A percentile compares a stretch with the other conserved stretches of the same genome.
These are phyloP conservation scores for Wallacemonas rigidus DNA, from an alignment of 208 protist genomes.

Conservation along the genomic window DNA sequence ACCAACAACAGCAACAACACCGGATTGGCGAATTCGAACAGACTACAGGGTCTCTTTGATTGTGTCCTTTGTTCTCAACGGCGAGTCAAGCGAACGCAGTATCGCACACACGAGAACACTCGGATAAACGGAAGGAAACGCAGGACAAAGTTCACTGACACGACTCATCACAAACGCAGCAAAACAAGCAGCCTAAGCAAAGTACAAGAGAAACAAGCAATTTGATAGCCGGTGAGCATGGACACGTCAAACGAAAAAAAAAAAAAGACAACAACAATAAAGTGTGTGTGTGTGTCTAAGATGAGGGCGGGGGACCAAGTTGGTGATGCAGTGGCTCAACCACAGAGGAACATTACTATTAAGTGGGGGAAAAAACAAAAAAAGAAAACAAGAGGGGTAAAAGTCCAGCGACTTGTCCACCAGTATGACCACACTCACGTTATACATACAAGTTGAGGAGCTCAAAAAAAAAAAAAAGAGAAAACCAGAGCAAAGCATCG, in stretches of 20 bases:
- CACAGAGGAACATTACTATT: neutral
- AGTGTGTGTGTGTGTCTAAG: neutral
- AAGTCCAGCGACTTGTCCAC: no score
- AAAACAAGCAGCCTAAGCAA: neutral
- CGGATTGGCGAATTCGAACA: no score
- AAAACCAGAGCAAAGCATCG: constrained; percentile 12
- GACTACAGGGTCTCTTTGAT: no score
- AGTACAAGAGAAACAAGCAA: no score
- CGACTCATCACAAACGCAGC: neutral
- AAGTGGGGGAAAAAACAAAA: neutral
- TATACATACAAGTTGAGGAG: no score
- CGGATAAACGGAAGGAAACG: no score
- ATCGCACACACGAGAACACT: neutral
- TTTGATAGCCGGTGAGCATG: neutral
- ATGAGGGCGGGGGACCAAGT: no score
- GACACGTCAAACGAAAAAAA: neutral
- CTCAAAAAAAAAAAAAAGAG: constrained; percentile 1
- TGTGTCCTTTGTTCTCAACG: no score
- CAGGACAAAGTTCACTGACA: no score
- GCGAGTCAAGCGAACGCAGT: no score
- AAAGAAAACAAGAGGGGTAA: neutral
- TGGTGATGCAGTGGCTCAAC: no score
- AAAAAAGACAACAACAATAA: constrained; percentile 9
- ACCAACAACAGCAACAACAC: neutral
- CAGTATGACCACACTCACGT: no score